Evolutionary conservation across 2,329 filamentous ascomycete genomes (phyloP).

Genomic region (Nigrograna mackinnonii): DNA sequence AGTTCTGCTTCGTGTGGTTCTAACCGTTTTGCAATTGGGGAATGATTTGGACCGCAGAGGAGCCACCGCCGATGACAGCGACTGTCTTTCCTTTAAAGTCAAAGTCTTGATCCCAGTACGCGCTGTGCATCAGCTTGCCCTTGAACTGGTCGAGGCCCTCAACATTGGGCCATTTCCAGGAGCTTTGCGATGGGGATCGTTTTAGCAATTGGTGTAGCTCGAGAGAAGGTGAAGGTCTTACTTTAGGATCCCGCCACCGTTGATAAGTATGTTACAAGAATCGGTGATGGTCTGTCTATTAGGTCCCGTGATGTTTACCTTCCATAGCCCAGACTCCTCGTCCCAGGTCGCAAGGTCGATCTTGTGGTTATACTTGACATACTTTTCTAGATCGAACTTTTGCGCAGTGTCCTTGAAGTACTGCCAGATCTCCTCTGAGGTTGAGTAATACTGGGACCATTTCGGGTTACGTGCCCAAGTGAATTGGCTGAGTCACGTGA

Average conservation of each 20-base stretch:
- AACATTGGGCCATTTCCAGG: slow-evolving; percentile 7
- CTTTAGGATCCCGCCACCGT: slow-evolving; percentile 5
- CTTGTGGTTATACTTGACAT: slow-evolving; percentile 1
- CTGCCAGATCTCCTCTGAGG: slow-evolving; percentile 5
- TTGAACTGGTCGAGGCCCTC: slow-evolving; percentile 7
- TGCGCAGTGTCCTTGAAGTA: slow-evolving; percentile 4
- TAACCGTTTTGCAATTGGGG: slow-evolving; percentile 5
- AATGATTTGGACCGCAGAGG: slow-evolving; percentile 5
- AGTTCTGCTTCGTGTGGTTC: too few species aligned
- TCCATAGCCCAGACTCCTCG: slow-evolving; percentile 3
- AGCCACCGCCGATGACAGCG: slow-evolving; percentile 7
- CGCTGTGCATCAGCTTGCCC: slow-evolving; percentile 11
- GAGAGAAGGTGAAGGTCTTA: too few species aligned
- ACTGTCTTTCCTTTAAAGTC: slow-evolving; percentile 8
- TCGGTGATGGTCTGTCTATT: slow-evolving; percentile 2
- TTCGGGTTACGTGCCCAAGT: slow-evolving; percentile 7
- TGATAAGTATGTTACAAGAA: slow-evolving; percentile 7
- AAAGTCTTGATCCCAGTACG: slow-evolving; percentile 7
- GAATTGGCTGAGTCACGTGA: too few species aligned
- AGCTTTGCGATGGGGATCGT: slow-evolving; percentile 25
- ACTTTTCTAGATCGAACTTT: slow-evolving; percentile 3
- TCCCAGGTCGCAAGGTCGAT: slow-evolving; percentile 6
- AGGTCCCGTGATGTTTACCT: slow-evolving; percentile 2
- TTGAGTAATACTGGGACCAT: slow-evolving; percentile 8
- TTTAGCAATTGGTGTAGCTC: too few species aligned